Evolutionary conservation across 1,284 basidiomycete species (phyloP), one percentile per base, ranked within the genome.

Genomic region (Pseudozyma tsukubaensis): DNA sequence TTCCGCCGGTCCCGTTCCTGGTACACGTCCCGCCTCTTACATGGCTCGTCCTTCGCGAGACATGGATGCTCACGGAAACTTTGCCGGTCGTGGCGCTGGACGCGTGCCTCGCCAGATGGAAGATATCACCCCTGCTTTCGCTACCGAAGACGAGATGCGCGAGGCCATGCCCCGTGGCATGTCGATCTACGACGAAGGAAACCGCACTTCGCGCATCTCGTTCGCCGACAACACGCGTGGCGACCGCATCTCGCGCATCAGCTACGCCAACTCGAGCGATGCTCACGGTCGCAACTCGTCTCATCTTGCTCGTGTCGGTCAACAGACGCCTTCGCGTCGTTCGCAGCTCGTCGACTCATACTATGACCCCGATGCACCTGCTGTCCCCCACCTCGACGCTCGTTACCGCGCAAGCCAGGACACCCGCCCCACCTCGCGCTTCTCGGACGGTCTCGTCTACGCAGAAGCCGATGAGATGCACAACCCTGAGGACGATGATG

Each of bases 161-260:
- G 78, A 78, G 58, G 69, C 72, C 13, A 49, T 49, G 52, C 67
- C 73, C 6, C 59, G 78, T 34, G 74, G 77, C 24, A 54, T 69
- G 32, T 77, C 77, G 43, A 70, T 73, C 56, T 77, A 74, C 63
- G 67, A 72, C 48, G 68, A 66, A 21, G 67, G 69, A 50, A 75
- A 73, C 66, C 69, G 76, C 43, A 66, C 61, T 51, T 70, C 59
- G 16, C 68, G 77, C 37, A 79, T 80, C 59, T 68, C 62, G 35
- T 80, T 79, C 42, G 80, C 78, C 59, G 64, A 60, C 51, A 67
- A 58, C 50, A 78, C 77, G 48, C 64, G 72, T 19, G 80, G 76
- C 45, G 78, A 80, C 68, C 77, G 78, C 51, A 50, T 77, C 40
- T 79, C 77, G 35, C 66, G 66, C 54, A 79, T 78, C 76, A 78